phyloP scores from a whole-genome alignment of 768 basidiomycete genomes.

The Xerocomellus chrysenteron region DNA sequence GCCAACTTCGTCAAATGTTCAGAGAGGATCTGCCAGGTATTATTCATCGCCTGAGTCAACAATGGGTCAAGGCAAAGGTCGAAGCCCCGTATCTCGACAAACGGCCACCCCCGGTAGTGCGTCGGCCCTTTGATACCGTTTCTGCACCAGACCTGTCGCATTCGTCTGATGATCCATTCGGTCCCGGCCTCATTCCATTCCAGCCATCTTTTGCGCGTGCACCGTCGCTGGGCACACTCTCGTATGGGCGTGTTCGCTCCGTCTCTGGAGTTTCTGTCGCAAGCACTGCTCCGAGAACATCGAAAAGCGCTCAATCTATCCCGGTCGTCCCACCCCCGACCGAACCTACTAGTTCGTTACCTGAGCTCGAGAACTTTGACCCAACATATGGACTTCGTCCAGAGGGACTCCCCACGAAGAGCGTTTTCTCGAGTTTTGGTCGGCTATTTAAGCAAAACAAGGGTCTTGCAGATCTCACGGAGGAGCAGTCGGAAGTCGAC shows the following conservation, averaged over 20 bases:
- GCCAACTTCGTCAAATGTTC: slow-evolving; percentile 96
- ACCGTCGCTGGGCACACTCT: slow-evolving; percentile 18
- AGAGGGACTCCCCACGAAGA: slow-evolving; percentile 84
- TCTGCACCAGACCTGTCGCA: slow-evolving; percentile 43
- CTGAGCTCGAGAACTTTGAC: slow-evolving; percentile 81
- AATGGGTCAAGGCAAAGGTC: slow-evolving; percentile 93
- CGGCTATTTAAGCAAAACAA: slow-evolving; percentile 66
- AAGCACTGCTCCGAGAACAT: slow-evolving; percentile 31
- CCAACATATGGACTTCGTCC: slow-evolving; percentile 95
- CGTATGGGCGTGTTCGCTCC: slow-evolving; percentile 36
- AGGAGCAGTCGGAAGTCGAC: slow-evolving; percentile 49
- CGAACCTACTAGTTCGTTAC: slow-evolving; percentile 31
- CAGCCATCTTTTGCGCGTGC: slow-evolving; percentile 29
- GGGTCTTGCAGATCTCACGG: slow-evolving; percentile 78
- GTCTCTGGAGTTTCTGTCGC: slow-evolving; percentile 42
- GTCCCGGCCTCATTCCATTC: slow-evolving; percentile 7
- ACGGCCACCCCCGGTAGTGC: slow-evolving; percentile 38
- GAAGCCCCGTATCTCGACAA: slow-evolving; percentile 84
- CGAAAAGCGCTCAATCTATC: slow-evolving; percentile 16
- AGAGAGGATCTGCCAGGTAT: slow-evolving; percentile 95
- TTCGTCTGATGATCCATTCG: slow-evolving; percentile 18
- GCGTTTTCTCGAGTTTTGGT: slow-evolving; percentile 76
- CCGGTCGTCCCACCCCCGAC: slow-evolving; percentile 19
- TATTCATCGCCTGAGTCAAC: slow-evolving; percentile 92
- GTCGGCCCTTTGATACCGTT: slow-evolving; percentile 37